phyloP scores from a whole-genome alignment of 164 flowering plant genomes.

The Buxus sempervirens region DNA sequence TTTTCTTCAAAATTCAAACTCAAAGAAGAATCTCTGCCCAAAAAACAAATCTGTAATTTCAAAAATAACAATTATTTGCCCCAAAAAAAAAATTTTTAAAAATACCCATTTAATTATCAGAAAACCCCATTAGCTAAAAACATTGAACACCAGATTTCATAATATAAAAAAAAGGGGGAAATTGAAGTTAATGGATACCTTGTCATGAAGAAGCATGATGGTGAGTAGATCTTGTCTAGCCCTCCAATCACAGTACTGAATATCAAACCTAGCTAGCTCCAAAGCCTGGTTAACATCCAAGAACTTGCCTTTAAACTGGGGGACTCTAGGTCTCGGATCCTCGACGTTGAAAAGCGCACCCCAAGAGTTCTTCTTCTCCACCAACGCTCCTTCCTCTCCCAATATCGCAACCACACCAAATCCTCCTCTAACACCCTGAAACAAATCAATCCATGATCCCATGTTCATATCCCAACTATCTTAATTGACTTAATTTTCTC shows the following conservation, averaged over 20 bases:
- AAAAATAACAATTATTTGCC: too few species aligned
- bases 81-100: too few species aligned
- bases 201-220: slow-evolving; percentile 94
- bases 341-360: slow-evolving; percentile 74
- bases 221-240: slow-evolving; percentile 92
- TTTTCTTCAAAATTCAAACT: too few species aligned
- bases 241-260: slow-evolving; percentile 95
- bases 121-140: too few species aligned
- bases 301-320: slow-evolving; percentile 71
- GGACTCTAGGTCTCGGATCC: slow-evolving; percentile 77
- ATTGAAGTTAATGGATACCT: slow-evolving; percentile 37
- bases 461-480: background rate
- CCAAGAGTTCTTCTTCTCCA: slow-evolving; percentile 70
- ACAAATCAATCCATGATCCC: too few species aligned
- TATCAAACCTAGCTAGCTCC: slow-evolving; percentile 87
- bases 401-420: slow-evolving; percentile 67
- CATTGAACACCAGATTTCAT: too few species aligned
- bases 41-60: too few species aligned
- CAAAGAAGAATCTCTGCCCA: too few species aligned
- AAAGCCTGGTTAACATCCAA: slow-evolving; percentile 81
- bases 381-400: slow-evolving; percentile 61
- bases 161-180: too few species aligned
- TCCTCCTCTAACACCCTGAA: slow-evolving; percentile 56
- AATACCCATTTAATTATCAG: too few species aligned
- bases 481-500: background rate